Conservation (phyloP, 176 grass and related monocot species). For the maize (Zea mays) region DNA sequence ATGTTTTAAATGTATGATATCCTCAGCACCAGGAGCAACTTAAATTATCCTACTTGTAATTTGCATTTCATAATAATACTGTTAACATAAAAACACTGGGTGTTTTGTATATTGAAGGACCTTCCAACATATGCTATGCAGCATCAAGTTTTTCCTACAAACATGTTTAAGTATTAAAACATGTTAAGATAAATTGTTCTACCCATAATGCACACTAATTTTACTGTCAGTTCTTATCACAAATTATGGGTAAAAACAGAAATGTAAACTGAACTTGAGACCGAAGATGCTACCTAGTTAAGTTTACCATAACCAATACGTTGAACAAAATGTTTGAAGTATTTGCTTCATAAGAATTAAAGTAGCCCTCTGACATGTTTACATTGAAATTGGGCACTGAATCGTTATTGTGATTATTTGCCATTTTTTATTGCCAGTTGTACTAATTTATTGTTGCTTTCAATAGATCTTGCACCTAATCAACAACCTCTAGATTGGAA, state of each 20-base stretch:
- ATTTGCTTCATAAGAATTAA: background rate
- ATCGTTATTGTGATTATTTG: slow-evolving; percentile 19
- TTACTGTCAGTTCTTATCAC: background rate
- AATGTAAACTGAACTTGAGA: slow-evolving; percentile 1
- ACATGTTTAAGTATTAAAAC: slow-evolving; percentile 9
- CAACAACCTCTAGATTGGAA: slow-evolving; percentile 67
- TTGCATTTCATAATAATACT: slow-evolving; percentile 22
- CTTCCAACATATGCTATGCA: background rate
- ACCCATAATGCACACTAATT: background rate
- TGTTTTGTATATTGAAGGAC: slow-evolving; percentile 1
- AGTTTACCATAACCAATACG: slow-evolving; percentile 5
- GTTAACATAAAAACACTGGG: background rate
- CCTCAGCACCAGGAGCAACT: background rate
- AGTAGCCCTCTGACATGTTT: slow-evolving; percentile 1
- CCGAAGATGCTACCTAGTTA: background rate
- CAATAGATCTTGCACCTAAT: slow-evolving; percentile 53
- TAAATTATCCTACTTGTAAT: slow-evolving; percentile 1
- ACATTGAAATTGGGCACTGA: background rate
- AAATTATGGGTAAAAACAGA: background rate
- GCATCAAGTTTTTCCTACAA: background rate
- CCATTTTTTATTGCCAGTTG: slow-evolving; percentile 7
- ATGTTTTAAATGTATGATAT: slow-evolving; percentile 21
- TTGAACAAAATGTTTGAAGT: background rate
- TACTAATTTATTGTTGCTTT: slow-evolving; percentile 23
- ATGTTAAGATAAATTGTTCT: slow-evolving; percentile 22